Percentiles rank a stretch among this genome's conserved stretches.
Evolutionary conservation across 495 filamentous ascomycete species (phyloP).

Genomic region (Aspergillus cavernicola): DNA sequence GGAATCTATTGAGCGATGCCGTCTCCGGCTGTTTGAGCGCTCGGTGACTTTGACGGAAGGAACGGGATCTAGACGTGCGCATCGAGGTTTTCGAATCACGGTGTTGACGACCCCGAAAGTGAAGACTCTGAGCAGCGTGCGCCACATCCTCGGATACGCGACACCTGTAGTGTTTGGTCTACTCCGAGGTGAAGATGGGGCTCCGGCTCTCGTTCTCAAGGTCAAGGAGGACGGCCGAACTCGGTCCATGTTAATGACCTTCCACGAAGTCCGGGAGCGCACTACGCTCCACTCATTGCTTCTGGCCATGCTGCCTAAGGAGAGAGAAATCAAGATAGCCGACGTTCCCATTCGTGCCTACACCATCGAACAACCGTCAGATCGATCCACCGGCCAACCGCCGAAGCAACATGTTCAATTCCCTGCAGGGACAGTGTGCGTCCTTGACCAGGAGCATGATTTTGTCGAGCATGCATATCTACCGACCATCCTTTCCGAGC

Average conservation of each 20-base stretch:
- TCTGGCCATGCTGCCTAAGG: conserved; percentile 57
- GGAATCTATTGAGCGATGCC: conserved; percentile 66
- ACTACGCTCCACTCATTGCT: conserved; percentile 63
- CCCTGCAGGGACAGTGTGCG: conserved; percentile 36
- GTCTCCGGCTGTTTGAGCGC: conserved; percentile 68
- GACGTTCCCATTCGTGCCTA: conserved; percentile 60
- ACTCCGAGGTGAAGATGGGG: conserved; percentile 61
- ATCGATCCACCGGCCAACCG: conserved; percentile 25
- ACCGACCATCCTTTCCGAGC: conserved; percentile 64
- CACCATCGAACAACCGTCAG: conserved; percentile 55
- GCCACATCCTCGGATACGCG: conserved; percentile 56
- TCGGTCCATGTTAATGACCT: conserved; percentile 68
- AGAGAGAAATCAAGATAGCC: conserved; percentile 57
- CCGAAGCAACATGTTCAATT: conserved; percentile 38
- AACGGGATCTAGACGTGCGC: conserved; percentile 61
- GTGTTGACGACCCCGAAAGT: conserved; percentile 71
- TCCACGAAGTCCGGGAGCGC: conserved; percentile 64
- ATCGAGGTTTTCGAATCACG: conserved; percentile 71
- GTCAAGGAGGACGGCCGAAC: conserved; percentile 62
- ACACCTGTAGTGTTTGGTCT: conserved; percentile 70
- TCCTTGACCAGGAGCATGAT: conserved; percentile 52
- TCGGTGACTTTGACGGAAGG: conserved; percentile 57
- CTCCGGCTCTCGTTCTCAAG: conserved; percentile 63
- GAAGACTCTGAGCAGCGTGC: conserved; percentile 70
- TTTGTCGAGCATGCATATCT: conserved; percentile 41